Evolutionary conservation across 306 rosid genomes (phyloP), one percentile per base, ranked within the genome.

Genomic region (Cucurbita pepo): DNA sequence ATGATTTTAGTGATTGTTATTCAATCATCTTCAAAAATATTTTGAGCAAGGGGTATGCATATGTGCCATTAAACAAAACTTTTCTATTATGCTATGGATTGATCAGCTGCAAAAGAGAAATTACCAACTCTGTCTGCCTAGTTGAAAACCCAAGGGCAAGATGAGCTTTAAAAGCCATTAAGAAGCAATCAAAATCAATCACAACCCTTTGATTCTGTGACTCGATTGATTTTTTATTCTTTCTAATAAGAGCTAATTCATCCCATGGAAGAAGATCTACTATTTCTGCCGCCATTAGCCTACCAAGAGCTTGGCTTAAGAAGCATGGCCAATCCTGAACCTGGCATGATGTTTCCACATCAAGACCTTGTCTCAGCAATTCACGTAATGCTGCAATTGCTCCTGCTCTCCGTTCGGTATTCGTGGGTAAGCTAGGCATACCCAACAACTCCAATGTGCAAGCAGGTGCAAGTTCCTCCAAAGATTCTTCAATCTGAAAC

Each of bases 381-480:
- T 90, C 99, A 74, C 97, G 86, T 82, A 94, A 81, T 75, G 99
- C 99, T 8, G 87, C 85, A 84, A 94, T 89, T 52, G 97, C 99
- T 77, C 99, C 95, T 67, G 54, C 88, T 82, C 96, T 86, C 75
- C 99, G 77, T 61, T 91, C 97, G 73, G 84, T 84, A 82, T 87
- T 85, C 83, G 81, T 91, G 76, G 88, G 88, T 71, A 79, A 72
- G 64, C 78, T 86, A 63, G 95, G 81, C 86, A 94, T 77, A 82
- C 88, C 88, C 80, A 94, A 73, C 77, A 91, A 76, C 82, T 94
- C 99, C 83, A 94, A 82, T 37, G 96, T 89, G 84, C 99, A 94
- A 70, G 97, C 92, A 60, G 97, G 97, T 45, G 99, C 97, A 67
- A 94, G 97, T 80, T 89, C 99, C 85, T 94, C 99, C 78, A 94